Evolutionary conservation across 192 early-diverging fungal genomes (phyloP), one percentile per base, ranked within the genome.

Genomic region (Coemansia sp.): DNA sequence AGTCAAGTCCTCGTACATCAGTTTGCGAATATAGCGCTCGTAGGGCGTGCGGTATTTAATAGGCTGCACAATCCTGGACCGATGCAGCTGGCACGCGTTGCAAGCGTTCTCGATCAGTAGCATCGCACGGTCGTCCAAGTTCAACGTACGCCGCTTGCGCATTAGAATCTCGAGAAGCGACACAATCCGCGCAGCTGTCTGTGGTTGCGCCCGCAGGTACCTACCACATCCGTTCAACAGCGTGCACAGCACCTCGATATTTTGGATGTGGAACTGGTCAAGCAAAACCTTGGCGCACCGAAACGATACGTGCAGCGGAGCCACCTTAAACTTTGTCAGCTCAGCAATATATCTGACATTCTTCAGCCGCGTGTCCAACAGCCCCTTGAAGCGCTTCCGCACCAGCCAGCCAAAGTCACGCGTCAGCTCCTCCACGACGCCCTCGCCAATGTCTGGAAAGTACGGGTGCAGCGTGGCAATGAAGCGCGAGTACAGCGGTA

Each of bases 81-180:
- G 91, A 2, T 89, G 94, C 7, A 94, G 95, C 64, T 93, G 91
- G 64, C 90, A 93, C 70, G 89, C 87, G 69, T 91, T 91, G 57
- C 89, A 93, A 0, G 95, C 95, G 63, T 98, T 98, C 38, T 98
- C 96, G 28, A 99, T 90, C 85, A 98, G 92, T 56, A 96, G 67
- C 6, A 76, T 61, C 25, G 92, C 88, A 12, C 94, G 87, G 49
- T 81, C 89, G 67, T 99, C 97, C 22, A 96, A 68, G 67, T 94
- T 89, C 38, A 92, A 85, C 18, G 87, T 88, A 3, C 84, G 86
- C 52, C 93, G 93, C 73, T 95, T 97, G 32, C 94, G 85, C 84
- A 92, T 89, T 63, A 97, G 72, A n/a, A 95, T 93, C 23, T 95
- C 94, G 55, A 83, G 60, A 49, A 99, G 64, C 84, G 87, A 62